Evolutionary conservation across 2,329 filamentous ascomycete genomes (phyloP).

Genomic region (Fonsecaea erecta): DNA sequence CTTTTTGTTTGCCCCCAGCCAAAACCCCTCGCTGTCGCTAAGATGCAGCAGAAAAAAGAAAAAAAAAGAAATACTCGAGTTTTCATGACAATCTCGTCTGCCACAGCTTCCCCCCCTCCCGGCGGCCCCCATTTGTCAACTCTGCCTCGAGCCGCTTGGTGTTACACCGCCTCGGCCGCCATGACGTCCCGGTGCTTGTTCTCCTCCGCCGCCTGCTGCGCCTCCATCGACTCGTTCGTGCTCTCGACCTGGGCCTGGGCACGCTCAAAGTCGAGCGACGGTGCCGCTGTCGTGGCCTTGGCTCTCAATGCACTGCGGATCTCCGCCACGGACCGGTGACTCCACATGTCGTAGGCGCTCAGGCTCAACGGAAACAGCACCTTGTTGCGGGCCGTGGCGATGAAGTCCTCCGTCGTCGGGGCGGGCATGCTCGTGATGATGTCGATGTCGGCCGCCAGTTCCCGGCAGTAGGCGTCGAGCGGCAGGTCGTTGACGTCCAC

Average conservation of each 20-base stretch:
- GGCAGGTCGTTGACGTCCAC: slow-evolving; percentile 82
- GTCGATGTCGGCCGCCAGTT: slow-evolving; percentile 74
- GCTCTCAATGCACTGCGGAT: slow-evolving; percentile 50
- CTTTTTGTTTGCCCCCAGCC: not conserved
- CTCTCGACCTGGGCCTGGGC: slow-evolving; percentile 25
- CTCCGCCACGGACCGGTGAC: slow-evolving; percentile 52
- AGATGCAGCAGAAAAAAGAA: slow-evolving; percentile 18
- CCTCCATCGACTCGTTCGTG: slow-evolving; percentile 14
- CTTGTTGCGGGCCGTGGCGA: slow-evolving; percentile 54
- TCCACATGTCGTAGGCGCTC: slow-evolving; percentile 56
- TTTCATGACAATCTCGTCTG: not conserved
- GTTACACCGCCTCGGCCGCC: slow-evolving; percentile 14
- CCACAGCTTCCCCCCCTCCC: not conserved
- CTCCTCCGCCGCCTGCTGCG: slow-evolving; percentile 47
- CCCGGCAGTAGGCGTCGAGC: slow-evolving; percentile 75
- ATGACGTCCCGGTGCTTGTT: slow-evolving; percentile 9
- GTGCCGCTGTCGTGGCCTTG: slow-evolving; percentile 40
- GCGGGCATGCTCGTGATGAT: slow-evolving; percentile 67
- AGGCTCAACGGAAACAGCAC: slow-evolving; percentile 62
- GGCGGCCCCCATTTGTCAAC: no score
- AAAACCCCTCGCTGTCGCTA: slow-evolving; percentile 22
- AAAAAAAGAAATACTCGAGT: not conserved
- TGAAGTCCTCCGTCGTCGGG: slow-evolving; percentile 59
- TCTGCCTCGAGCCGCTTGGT: no score
- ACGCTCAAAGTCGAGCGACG: slow-evolving; percentile 29